Conservation (phyloP, 2,329 filamentous ascomycete species). For the Madurella fahalii region DNA sequence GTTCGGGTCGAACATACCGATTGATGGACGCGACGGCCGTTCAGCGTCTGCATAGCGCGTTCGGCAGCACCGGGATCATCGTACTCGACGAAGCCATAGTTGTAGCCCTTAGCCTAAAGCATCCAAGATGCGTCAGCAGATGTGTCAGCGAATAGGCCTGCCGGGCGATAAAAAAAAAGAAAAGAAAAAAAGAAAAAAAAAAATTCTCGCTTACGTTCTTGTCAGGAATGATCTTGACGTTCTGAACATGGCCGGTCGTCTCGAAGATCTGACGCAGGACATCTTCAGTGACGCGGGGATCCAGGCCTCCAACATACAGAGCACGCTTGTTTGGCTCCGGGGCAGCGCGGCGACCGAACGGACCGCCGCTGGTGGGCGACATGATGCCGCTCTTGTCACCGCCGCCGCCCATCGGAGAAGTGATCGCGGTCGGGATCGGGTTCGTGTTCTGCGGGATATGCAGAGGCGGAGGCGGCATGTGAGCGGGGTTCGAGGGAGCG, state of each 20-base stretch:
- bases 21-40: slow-evolving; percentile 92
- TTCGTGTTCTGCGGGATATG: slow-evolving; percentile 97
- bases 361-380: slow-evolving; percentile 78
- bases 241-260: slow-evolving; percentile 96
- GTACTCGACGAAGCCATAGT: slow-evolving; percentile 98
- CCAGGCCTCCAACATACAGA: slow-evolving; percentile 90
- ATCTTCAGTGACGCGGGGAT: slow-evolving; percentile 93
- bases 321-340: slow-evolving; percentile 98
- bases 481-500: slow-evolving; percentile 63
- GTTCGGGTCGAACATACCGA: slow-evolving; percentile 56
- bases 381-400: slow-evolving; percentile 62
- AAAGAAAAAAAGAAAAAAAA: not conserved
- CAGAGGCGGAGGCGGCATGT: slow-evolving; percentile 87
- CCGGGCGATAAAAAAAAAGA: not conserved
- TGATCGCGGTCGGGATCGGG: slow-evolving; percentile 87
- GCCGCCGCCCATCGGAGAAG: slow-evolving; percentile 71
- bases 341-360: slow-evolving; percentile 81
- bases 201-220: slow-evolving; percentile 77
- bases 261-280: slow-evolving; percentile 97
- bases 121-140: slow-evolving; percentile 5
- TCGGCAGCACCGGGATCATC: slow-evolving; percentile 96
- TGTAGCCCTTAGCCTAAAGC: slow-evolving; percentile 81
- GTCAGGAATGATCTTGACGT: slow-evolving; percentile 99
- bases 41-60: slow-evolving; percentile 94
- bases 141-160: slow-evolving; percentile 4